Evolutionary conservation across 1,284 basidiomycete species (phyloP).

Genomic region (Anthracocystis panici-leucophaei): DNA sequence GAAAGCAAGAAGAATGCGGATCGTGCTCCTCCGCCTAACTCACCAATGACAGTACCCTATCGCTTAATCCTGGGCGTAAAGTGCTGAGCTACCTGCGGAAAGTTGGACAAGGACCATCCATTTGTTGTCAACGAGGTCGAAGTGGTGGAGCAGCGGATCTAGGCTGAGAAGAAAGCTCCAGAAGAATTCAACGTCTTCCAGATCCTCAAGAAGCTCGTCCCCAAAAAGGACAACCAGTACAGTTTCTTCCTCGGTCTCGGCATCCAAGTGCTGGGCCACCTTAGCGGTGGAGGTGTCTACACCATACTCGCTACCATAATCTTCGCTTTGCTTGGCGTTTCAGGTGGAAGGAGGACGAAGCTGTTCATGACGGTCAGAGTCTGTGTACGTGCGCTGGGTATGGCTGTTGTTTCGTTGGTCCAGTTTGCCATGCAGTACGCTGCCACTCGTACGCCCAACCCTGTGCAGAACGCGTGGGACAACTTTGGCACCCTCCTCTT

Average conservation of each 20-base stretch:
- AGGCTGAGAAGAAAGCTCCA: slow-evolving; percentile 38
- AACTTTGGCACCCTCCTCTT: slow-evolving; percentile 54
- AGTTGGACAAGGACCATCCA: slow-evolving; percentile 42
- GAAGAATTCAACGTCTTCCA: slow-evolving; percentile 38
- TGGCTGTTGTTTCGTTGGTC: slow-evolving; percentile 42
- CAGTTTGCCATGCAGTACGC: slow-evolving; percentile 59
- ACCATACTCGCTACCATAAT: slow-evolving; percentile 55
- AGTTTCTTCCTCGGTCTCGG: slow-evolving; percentile 51
- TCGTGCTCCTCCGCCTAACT: slow-evolving; percentile 65
- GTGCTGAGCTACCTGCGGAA: slow-evolving; percentile 48
- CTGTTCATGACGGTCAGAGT: slow-evolving; percentile 55
- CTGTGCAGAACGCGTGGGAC: slow-evolving; percentile 41
- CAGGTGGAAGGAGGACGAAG: slow-evolving; percentile 42
- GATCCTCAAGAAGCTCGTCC: slow-evolving; percentile 46
- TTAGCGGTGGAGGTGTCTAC: slow-evolving; percentile 53
- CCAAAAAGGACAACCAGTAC: slow-evolving; percentile 51
- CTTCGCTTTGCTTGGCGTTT: slow-evolving; percentile 49
- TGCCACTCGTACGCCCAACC: slow-evolving; percentile 51
- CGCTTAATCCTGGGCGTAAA: slow-evolving; percentile 33
- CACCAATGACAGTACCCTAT: slow-evolving; percentile 56
- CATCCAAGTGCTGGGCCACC: slow-evolving; percentile 57
- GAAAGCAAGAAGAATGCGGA: slow-evolving; percentile 64
- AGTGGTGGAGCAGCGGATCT: slow-evolving; percentile 46
- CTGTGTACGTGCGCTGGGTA: slow-evolving; percentile 52
- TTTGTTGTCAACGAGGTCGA: slow-evolving; percentile 46